Evolutionary conservation across 1,139 yeast species (phyloP).

Genomic region (Kodamaea arcana): DNA sequence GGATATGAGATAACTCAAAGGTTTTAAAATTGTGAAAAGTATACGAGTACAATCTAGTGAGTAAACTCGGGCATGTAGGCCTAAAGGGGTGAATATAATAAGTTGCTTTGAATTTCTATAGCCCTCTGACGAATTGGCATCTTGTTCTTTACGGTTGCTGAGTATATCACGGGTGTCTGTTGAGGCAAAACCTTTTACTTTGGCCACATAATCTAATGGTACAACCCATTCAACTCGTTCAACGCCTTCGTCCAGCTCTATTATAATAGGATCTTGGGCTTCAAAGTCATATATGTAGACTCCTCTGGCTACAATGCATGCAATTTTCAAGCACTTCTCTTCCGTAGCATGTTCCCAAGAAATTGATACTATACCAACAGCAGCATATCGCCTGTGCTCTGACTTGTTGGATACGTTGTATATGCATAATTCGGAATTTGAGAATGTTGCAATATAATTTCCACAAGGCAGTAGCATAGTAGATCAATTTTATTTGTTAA

Average conservation of each 20-base stretch:
- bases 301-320: conserved; percentile 3
- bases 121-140: conserved; percentile 11
- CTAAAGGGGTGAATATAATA: conserved; percentile 26
- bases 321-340: conserved; percentile 5
- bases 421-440: background rate
- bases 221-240: conserved; percentile 32
- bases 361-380: background rate
- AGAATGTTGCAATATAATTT: conserved; percentile 11
- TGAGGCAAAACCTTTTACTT: background rate
- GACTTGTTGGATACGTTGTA: conserved; percentile 1
- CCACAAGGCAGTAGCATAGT: conserved; percentile 15
- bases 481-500: too few relatives aligned
- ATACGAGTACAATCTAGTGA: conserved; percentile 37
- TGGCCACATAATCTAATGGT: conserved; percentile 16
- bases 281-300: conserved; percentile 5
- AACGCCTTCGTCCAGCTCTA: conserved; percentile 28
- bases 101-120: conserved; percentile 33
- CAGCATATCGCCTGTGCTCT: background rate
- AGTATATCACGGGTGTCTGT: background rate
- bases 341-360: conserved; percentile 2
- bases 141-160: too few relatives aligned
- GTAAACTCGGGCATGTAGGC: conserved; percentile 30
- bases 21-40: conserved; percentile 31
- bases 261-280: conserved; percentile 24
- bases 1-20: conserved; percentile 16